Conservation (phyloP, 1,284 basidiomycete genomes). For the Boletus subluridellus region DNA sequence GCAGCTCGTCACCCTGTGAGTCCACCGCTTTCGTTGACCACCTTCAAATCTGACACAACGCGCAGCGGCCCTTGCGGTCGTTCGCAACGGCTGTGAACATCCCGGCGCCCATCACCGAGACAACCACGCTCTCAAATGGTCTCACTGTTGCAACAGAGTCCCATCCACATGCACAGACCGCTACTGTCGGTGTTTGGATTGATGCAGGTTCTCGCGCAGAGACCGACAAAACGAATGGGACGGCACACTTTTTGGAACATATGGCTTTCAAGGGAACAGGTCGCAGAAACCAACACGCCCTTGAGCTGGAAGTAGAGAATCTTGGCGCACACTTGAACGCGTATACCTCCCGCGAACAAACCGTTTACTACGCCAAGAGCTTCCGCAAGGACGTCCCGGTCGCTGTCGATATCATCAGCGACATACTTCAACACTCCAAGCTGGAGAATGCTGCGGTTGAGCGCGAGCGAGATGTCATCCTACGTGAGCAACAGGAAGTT, state of each 20-base stretch:
- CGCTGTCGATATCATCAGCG: slow-evolving; percentile 95
- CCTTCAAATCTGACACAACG: slow-evolving; percentile 7
- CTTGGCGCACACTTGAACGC: slow-evolving; percentile 97
- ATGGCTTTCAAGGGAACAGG: slow-evolving; percentile 97
- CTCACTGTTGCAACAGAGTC: slow-evolving; percentile 91
- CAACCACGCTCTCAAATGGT: slow-evolving; percentile 87
- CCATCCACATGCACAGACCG: slow-evolving; percentile 92
- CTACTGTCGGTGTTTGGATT: slow-evolving; percentile 98
- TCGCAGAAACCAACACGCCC: slow-evolving; percentile 83
- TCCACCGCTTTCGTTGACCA: neutral
- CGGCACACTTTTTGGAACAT: slow-evolving; percentile 98
- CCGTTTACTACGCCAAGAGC: slow-evolving; percentile 98
- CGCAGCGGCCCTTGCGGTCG: slow-evolving; percentile 43
- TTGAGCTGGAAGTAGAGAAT: slow-evolving; percentile 98
- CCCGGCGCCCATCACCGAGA: slow-evolving; percentile 75
- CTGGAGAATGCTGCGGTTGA: slow-evolving; percentile 88
- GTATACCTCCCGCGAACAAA: slow-evolving; percentile 98
- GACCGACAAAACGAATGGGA: slow-evolving; percentile 90
- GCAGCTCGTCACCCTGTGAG: slow-evolving; percentile 57
- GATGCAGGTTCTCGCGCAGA: slow-evolving; percentile 97
- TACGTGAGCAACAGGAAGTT: slow-evolving; percentile 98
- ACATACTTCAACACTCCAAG: slow-evolving; percentile 98
- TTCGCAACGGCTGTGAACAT: slow-evolving; percentile 72
- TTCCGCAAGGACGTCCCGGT: slow-evolving; percentile 94
- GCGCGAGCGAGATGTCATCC: slow-evolving; percentile 94